Conservation (phyloP, 108 stramenopile genomes). For the Fistulifera pelliculosa region DNA sequence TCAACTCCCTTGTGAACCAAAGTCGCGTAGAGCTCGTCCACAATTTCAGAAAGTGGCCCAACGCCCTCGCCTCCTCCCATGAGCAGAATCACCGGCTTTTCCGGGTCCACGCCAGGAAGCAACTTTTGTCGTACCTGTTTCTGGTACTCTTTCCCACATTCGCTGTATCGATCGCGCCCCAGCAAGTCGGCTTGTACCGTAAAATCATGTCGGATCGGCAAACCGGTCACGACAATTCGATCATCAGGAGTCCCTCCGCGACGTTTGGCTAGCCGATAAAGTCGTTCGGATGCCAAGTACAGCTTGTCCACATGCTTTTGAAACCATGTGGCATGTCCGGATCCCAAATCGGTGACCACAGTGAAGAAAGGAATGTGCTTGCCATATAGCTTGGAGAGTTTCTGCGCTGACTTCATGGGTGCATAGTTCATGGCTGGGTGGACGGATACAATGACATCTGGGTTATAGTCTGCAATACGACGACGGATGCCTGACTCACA, state of each 20-base stretch:
- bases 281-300: conserved; percentile 80
- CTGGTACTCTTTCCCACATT: conserved; percentile 42
- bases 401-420: conserved; percentile 47
- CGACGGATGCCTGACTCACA: conserved; percentile 50
- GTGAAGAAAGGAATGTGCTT: conserved; percentile 85
- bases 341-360: conserved; percentile 93
- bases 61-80: conserved; percentile 97
- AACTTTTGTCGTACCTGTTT: conserved; percentile 14
- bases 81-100: conserved; percentile 71
- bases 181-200: conserved; percentile 46
- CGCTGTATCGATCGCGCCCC: conserved; percentile 48
- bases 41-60: conserved; percentile 72
- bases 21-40: conserved; percentile 54
- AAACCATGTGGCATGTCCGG: conserved; percentile 93
- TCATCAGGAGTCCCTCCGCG: conserved; percentile 61
- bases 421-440: conserved; percentile 92
- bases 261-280: conserved; percentile 50
- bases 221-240: conserved; percentile 81
- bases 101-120: conserved; percentile 44
- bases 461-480: conserved; percentile 47
- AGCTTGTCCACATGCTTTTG: conserved; percentile 70
- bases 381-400: conserved; percentile 44
- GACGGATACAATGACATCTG: conserved; percentile 86
- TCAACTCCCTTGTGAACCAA: conserved; percentile 46
- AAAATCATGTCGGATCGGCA: conserved; percentile 91